phyloP scores from a whole-genome alignment of 805 yeast genomes.

The Nakazawaea peltata region DNA sequence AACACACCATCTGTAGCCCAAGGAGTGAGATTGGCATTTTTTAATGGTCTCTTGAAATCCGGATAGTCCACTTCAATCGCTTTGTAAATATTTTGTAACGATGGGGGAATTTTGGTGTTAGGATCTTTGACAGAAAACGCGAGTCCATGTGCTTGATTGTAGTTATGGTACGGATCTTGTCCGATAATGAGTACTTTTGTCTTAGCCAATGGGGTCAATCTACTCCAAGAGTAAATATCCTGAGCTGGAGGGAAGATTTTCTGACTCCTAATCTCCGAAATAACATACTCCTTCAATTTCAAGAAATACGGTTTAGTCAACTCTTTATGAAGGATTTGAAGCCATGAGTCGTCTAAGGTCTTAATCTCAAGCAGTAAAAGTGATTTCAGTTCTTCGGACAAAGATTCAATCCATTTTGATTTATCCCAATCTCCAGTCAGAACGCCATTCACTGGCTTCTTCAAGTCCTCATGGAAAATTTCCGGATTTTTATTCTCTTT shows the following conservation, averaged over 20 bases:
- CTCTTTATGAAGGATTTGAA: conserved; percentile 57
- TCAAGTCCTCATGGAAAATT: too few relatives aligned
- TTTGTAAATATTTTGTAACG: conserved; percentile 80
- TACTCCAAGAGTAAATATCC: conserved; percentile 88
- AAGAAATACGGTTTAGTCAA: conserved; percentile 82
- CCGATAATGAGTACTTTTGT: conserved; percentile 82
- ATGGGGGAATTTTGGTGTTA: conserved; percentile 76
- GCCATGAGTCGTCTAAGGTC: conserved; percentile 75
- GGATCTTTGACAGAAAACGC: conserved; percentile 90
- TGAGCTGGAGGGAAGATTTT: conserved; percentile 71
- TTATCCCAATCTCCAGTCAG: conserved; percentile 38
- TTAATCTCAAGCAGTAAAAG: conserved; percentile 60
- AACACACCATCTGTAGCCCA: conserved; percentile 91
- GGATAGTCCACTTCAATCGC: conserved; percentile 63
- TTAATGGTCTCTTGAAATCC: conserved; percentile 51
- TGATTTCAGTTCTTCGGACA: conserved; percentile 38
- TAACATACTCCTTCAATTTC: conserved; percentile 56
- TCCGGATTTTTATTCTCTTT: too few relatives aligned
- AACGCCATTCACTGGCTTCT: too few relatives aligned
- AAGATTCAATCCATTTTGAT: conserved; percentile 37
- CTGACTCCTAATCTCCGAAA: conserved; percentile 31
- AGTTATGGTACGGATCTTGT: conserved; percentile 94
- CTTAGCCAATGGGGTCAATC: conserved; percentile 65
- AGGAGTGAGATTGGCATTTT: conserved; percentile 58
- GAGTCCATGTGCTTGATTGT: conserved; percentile 91